Evolutionary conservation across 352 stramenopile species (phyloP).

Genomic region (Globisporangium emineosum): DNA sequence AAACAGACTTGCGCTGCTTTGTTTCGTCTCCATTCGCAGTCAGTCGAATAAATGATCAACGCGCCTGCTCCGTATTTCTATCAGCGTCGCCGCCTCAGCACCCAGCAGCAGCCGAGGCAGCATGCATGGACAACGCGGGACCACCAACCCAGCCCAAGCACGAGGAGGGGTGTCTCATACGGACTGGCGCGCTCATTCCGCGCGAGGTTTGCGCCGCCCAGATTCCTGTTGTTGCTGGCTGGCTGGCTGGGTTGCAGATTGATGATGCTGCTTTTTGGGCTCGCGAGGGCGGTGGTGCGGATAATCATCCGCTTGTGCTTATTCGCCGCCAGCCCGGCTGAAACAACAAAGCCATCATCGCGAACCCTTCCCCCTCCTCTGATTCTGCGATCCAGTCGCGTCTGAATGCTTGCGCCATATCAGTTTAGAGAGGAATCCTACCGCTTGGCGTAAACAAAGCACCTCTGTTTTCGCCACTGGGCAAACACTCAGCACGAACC

Average conservation of each 20-base stretch:
- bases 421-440: conserved; percentile 5
- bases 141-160: not conserved
- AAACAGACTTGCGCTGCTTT: not conserved
- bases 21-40: not conserved
- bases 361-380: conserved; percentile 6
- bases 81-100: not conserved
- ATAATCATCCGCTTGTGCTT: not conserved
- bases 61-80: conserved; percentile 1
- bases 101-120: not conserved
- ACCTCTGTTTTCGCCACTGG: conserved; percentile 1
- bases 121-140: not conserved
- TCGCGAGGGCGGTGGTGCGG: not conserved
- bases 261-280: conserved; percentile 5
- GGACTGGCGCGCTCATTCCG: not conserved
- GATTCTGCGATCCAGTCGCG: conserved; percentile 7
- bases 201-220: not conserved
- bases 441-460: conserved; percentile 3
- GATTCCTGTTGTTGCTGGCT: too few relatives aligned
- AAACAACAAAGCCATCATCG: not conserved
- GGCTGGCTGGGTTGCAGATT: too few relatives aligned
- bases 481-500: conserved; percentile 5
- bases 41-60: not conserved
- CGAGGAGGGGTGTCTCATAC: not conserved
- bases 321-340: not conserved
- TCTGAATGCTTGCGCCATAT: conserved; percentile 16